Conservation (phyloP, 768 basidiomycete species). For the Exidia glandulosa region DNA sequence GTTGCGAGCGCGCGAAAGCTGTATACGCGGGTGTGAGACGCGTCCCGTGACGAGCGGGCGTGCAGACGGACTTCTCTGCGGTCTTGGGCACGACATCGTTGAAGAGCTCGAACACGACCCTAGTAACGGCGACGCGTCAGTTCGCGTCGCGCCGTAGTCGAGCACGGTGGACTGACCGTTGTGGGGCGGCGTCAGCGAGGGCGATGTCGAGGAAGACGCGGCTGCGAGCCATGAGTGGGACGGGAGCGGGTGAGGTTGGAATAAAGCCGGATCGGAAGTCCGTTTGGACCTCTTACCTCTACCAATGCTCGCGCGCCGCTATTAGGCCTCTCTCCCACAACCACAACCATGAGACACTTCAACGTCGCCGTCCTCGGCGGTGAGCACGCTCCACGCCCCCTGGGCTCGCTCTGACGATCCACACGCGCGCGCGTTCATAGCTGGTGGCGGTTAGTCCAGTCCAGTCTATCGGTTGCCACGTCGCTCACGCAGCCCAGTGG, state of each 20-base stretch:
- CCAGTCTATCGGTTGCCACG: background rate
- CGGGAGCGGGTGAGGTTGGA: background rate
- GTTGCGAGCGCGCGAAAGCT: conserved; percentile 84
- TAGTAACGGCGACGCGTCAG: conserved; percentile 15
- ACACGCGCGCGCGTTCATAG: conserved; percentile 26
- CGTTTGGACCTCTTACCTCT: background rate
- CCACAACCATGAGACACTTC: conserved; percentile 69
- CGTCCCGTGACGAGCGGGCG: background rate
- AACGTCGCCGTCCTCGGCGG: conserved; percentile 76
- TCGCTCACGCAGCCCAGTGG: conserved; percentile 29
- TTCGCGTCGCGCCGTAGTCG: background rate
- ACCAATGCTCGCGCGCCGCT: conserved; percentile 2
- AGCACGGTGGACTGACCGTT: conserved; percentile 33
- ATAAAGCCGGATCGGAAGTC: too few relatives aligned
- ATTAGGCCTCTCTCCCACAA: too few relatives aligned
- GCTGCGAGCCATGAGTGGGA: conserved; percentile 5
- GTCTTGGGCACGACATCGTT: conserved; percentile 65
- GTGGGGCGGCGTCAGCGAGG: conserved; percentile 32
- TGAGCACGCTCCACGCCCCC: conserved; percentile 21
- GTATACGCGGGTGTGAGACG: background rate
- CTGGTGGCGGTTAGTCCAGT: conserved; percentile 40
- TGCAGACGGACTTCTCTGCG: conserved; percentile 54
- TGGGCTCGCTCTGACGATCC: background rate
- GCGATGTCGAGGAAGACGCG: conserved; percentile 63
- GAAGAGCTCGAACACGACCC: conserved; percentile 68